Percentiles rank a stretch among this genome's conserved stretches.
Conservation (phyloP, 176 grass and related monocot genomes). For the Zea mays region Zm-B73-REFERENCE-NAM-5.0 NC_050105.1:83352501-83353000, state of each 20-base stretch:
- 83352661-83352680: slow-evolving; percentile 49
- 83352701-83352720: too few species aligned
- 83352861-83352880: slow-evolving; percentile 85
- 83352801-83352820: background rate
- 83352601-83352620: slow-evolving; percentile 85
- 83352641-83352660: slow-evolving; percentile 81
- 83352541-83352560: slow-evolving; percentile 63
- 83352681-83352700: too few species aligned
- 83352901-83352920: slow-evolving; percentile 84
- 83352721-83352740: too few species aligned
- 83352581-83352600: slow-evolving; percentile 90
- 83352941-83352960: slow-evolving; percentile 85
- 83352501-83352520: slow-evolving; percentile 60
- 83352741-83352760: too few species aligned
- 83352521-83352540: slow-evolving; percentile 78
- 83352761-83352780: too few species aligned
- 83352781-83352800: slow-evolving; percentile 16
- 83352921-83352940: slow-evolving; percentile 89
- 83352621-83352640: slow-evolving; percentile 92
- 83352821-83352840: slow-evolving; percentile 69
- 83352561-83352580: slow-evolving; percentile 70
- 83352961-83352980: slow-evolving; percentile 59
- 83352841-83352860: slow-evolving; percentile 80
- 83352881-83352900: slow-evolving; percentile 85
- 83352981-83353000: background rate